Conservation (phyloP, 1,284 basidiomycete species). For the Pseudomicrostroma phylloplanum region DNA sequence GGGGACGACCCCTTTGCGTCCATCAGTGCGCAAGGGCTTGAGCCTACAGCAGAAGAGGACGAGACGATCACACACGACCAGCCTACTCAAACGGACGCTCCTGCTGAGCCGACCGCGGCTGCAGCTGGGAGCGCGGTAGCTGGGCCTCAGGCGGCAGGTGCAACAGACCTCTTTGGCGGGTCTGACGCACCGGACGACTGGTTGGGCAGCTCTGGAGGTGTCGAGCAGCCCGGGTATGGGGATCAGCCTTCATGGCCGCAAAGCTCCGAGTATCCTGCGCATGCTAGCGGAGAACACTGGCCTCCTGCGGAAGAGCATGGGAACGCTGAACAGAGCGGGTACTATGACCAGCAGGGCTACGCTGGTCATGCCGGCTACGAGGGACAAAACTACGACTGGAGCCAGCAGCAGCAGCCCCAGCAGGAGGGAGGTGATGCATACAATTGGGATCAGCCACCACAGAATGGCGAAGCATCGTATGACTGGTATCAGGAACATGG, state of each 20-base stretch:
- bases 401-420: not conserved
- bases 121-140: not conserved
- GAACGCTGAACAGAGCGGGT: too few species aligned
- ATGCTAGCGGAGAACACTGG: not conserved
- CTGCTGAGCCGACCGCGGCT: not conserved
- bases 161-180: conserved; percentile 19
- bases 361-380: conserved; percentile 15
- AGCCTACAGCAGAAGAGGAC: conserved; percentile 12
- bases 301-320: conserved; percentile 6
- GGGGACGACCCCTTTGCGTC: conserved; percentile 36
- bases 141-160: conserved; percentile 11
- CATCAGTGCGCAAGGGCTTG: conserved; percentile 19
- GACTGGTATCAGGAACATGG: not conserved
- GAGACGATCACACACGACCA: not conserved
- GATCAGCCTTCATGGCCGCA: not conserved
- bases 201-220: conserved; percentile 7
- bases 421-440: not conserved
- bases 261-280: conserved; percentile 1
- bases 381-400: conserved; percentile 15
- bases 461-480: conserved; percentile 3
- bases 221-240: not conserved
- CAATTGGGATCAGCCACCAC: not conserved
- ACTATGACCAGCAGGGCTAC: conserved; percentile 14
- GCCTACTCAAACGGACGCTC: not conserved
- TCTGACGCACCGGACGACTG: conserved; percentile 16